phyloP scores from a whole-genome alignment of 208 protist species.

The Crithidia brevicula region DNA sequence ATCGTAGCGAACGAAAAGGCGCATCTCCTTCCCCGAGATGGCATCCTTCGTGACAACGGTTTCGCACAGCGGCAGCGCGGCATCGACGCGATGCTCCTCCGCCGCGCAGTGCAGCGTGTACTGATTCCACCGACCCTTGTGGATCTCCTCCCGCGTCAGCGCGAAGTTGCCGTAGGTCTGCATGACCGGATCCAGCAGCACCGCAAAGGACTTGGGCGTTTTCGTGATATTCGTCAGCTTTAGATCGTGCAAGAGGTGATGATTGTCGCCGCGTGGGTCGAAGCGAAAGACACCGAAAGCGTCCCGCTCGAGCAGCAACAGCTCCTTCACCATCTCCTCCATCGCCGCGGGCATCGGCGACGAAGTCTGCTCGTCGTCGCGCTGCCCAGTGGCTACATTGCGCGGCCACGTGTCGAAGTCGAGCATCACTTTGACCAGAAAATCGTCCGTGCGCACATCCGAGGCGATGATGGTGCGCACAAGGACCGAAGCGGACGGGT shows the following conservation, averaged over 20 bases:
- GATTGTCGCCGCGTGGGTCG: conserved; percentile 77
- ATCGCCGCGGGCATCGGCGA: conserved; percentile 28
- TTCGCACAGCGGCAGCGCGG: conserved; percentile 53
- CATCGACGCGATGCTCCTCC: conserved; percentile 72
- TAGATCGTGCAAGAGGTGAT: conserved; percentile 69
- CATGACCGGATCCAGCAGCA: conserved; percentile 62
- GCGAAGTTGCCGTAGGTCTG: conserved; percentile 62
- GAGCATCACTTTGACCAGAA: conserved; percentile 54
- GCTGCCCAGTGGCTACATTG: conserved; percentile 54
- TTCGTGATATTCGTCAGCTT: conserved; percentile 67
- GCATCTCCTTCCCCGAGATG: conserved; percentile 23
- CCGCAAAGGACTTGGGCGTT: conserved; percentile 51
- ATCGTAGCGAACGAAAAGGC: conserved; percentile 64
- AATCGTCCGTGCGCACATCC: conserved; percentile 68
- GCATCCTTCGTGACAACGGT: conserved; percentile 46
- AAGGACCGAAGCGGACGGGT: conserved; percentile 45
- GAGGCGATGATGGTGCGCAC: conserved; percentile 73
- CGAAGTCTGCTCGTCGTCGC: too few relatives aligned
- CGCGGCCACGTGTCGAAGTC: conserved; percentile 54
- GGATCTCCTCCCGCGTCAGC: conserved; percentile 42
- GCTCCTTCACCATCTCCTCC: conserved; percentile 76
- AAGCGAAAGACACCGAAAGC: conserved; percentile 81
- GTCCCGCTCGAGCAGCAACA: conserved; percentile 81
- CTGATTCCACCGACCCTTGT: conserved; percentile 69
- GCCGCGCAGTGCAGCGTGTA: conserved; percentile 62